A percentile compares a stretch with the other conserved stretches of the same genome.
Conservation (phyloP, 345 rosid genomes). For the Euphorbia peplus region DNA sequence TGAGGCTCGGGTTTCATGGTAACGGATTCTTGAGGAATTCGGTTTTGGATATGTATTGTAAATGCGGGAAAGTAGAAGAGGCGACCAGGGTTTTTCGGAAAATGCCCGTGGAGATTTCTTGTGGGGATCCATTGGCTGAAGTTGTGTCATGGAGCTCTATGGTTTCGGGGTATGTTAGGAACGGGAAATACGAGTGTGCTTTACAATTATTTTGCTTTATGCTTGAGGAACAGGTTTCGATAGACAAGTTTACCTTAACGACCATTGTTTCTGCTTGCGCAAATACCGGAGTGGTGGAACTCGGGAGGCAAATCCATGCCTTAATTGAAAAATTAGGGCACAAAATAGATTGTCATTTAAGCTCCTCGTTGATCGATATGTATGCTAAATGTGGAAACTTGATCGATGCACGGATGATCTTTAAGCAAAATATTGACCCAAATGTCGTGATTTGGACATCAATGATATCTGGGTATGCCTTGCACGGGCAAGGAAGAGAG, state of each 20-base stretch:
- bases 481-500: constrained; percentile 45
- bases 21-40: constrained; percentile 42
- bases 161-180: constrained; percentile 50
- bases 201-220: constrained; percentile 35
- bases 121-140: constrained; percentile 23
- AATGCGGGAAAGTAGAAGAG: constrained; percentile 40
- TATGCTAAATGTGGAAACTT: constrained; percentile 52
- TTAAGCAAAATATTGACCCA: constrained; percentile 24
- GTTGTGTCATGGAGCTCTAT: constrained; percentile 41
- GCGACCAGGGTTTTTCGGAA: constrained; percentile 26
- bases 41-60: constrained; percentile 49
- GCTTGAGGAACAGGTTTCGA: constrained; percentile 27
- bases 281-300: constrained; percentile 28
- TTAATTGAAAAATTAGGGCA: constrained; percentile 43
- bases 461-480: constrained; percentile 46
- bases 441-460: constrained; percentile 49
- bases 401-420: constrained; percentile 36
- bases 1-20: constrained; percentile 26
- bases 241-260: constrained; percentile 44
- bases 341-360: constrained; percentile 38
- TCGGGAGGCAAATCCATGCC: constrained; percentile 49
- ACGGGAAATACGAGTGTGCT: constrained; percentile 36
- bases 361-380: constrained; percentile 50
- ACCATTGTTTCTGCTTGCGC: constrained; percentile 52
- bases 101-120: constrained; percentile 9